Base-by-base conservation (phyloP, 371 early-diverging fungal species). In the Pancytospora epiphaga region DNA sequence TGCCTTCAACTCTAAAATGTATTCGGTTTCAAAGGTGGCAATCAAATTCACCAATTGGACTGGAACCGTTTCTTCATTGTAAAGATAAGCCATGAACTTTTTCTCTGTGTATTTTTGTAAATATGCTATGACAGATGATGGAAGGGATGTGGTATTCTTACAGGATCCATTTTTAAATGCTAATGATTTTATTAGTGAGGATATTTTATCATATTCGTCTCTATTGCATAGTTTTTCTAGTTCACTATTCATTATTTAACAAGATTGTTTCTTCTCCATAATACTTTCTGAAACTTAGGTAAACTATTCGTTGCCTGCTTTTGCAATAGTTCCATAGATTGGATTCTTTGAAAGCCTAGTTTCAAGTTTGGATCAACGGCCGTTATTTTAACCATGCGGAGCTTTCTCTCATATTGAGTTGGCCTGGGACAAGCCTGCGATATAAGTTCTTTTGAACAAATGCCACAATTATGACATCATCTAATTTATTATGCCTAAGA, bases 241-340 rank as follows among this genome's bases (percentile, higher is more conserved):
- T 6, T 58, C 6, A 6, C 25, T 58, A 30, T 58, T 58, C 60
- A 58, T 58, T 37, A 43, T 58, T 54, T 54, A 34, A n/a, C n/a
- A n/a, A n/a, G n/a, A n/a, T n/a, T n/a, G n/a, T n/a, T n/a, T n/a
- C n/a, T n/a, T n/a, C n/a, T n/a, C n/a, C n/a, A n/a, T n/a, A n/a
- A n/a, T n/a, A n/a, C n/a, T n/a, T n/a, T n/a, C n/a, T n/a, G n/a
- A n/a, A n/a, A n/a, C n/a, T n/a, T n/a, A n/a, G n/a, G n/a, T n/a
- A n/a, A n/a, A n/a, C n/a, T n/a, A n/a, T n/a, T n/a, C n/a, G n/a
- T n/a, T n/a, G n/a, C n/a, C n/a, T n/a, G n/a, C n/a, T n/a, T n/a
- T n/a, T n/a, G n/a, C n/a, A n/a, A n/a, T n/a, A n/a, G n/a, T n/a
- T n/a, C n/a, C n/a, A n/a, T n/a, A n/a, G n/a, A n/a, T n/a, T n/a